Conservation (phyloP, 768 basidiomycete species). For the Chalciporus piperatus region DNA sequence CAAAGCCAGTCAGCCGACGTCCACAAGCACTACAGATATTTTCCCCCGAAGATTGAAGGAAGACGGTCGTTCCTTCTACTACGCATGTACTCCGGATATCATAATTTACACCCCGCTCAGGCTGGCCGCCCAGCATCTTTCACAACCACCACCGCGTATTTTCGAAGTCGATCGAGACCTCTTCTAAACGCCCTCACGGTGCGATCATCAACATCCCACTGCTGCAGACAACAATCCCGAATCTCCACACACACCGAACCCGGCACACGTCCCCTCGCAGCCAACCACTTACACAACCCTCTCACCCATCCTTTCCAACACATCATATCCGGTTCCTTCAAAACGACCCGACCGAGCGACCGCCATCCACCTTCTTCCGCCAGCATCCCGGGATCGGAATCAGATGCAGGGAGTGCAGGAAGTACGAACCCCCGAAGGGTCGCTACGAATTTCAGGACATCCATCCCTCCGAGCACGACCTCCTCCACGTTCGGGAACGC, state of each 20-base stretch:
- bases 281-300: conserved; percentile 18
- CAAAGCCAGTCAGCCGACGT: no score
- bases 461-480: conserved; percentile 12
- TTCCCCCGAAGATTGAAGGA: no score
- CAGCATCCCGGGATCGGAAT: not conserved
- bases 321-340: conserved; percentile 10
- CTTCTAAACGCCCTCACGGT: conserved; percentile 1
- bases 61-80: no score
- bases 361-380: conserved; percentile 9
- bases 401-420: no score
- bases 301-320: conserved; percentile 15
- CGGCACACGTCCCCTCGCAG: conserved; percentile 13
- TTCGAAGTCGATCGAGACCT: conserved; percentile 11
- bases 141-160: conserved; percentile 7
- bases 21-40: no score
- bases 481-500: conserved; percentile 17
- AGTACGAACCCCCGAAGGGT: conserved; percentile 11
- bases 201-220: not conserved
- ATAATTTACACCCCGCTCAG: no score
- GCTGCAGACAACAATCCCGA: not conserved
- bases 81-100: no score
- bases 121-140: no score
- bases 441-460: conserved; percentile 11
- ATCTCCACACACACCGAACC: conserved; percentile 10
- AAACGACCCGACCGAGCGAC: conserved; percentile 1